Percentiles rank a stretch among this genome's conserved stretches.
phyloP scores from a whole-genome alignment of 2,329 filamentous ascomycete species.

The Talaromyces sp. region DNA sequence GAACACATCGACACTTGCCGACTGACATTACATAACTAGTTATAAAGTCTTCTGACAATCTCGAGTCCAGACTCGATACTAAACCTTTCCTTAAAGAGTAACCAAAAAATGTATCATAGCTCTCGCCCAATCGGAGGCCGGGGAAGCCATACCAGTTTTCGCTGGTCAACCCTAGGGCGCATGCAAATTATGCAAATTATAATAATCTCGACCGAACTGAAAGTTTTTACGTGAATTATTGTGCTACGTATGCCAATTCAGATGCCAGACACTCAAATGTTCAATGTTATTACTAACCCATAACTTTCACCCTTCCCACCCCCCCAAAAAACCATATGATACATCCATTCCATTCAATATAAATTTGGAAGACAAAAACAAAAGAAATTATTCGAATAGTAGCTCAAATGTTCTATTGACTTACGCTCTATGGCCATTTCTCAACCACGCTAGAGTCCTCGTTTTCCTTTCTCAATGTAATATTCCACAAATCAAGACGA shows the following conservation, averaged over 20 bases:
- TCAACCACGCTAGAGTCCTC: neutral
- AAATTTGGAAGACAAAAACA: neutral
- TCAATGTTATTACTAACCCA: neutral
- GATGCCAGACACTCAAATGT: neutral
- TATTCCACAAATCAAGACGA: constrained; percentile 36
- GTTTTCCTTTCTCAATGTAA: constrained; percentile 26
- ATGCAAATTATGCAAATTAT: neutral
- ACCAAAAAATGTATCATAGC: neutral
- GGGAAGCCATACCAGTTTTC: neutral
- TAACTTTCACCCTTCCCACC: neutral
- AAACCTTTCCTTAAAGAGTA: neutral
- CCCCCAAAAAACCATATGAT: neutral
- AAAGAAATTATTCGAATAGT: neutral
- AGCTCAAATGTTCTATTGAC: neutral
- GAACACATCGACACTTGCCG: neutral
- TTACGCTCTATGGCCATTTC: neutral
- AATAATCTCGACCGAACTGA: neutral
- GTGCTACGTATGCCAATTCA: neutral
- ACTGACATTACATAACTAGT: neutral
- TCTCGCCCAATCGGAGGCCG: neutral
- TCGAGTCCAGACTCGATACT: neutral
- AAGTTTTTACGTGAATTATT: neutral
- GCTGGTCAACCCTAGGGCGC: neutral
- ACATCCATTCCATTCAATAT: neutral
- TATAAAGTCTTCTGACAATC: neutral